These are phyloP conservation scores for Stemphylium lycopersici DNA, from an alignment of 2,329 filamentous ascomycete genomes.

Conservation along the genomic window DNA sequence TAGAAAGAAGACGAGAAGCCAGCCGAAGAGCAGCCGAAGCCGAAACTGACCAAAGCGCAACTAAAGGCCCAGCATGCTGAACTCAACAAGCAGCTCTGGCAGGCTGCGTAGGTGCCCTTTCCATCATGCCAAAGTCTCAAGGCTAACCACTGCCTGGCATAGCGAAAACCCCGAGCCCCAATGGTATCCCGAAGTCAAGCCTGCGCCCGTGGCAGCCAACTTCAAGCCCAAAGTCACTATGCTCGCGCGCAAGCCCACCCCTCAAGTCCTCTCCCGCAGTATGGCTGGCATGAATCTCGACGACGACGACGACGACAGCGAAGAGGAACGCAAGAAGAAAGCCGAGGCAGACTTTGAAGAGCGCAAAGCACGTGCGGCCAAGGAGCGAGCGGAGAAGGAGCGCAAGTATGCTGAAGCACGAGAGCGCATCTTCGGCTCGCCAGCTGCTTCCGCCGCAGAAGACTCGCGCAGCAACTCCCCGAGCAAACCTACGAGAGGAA, in stretches of 20 bases:
- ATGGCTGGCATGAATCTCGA: slow-evolving; percentile 55
- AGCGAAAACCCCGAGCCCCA: slow-evolving; percentile 77
- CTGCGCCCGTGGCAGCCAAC: slow-evolving; percentile 68
- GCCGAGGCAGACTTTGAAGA: slow-evolving; percentile 74
- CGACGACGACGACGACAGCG: slow-evolving; percentile 65
- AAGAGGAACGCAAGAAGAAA: slow-evolving; percentile 65
- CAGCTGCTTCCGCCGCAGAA: slow-evolving; percentile 43
- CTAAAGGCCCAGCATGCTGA: slow-evolving; percentile 80
- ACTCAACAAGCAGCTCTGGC: slow-evolving; percentile 84
- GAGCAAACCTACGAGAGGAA: slow-evolving; percentile 42
- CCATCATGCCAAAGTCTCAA: background rate
- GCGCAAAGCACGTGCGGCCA: slow-evolving; percentile 75
- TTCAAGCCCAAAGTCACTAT: slow-evolving; percentile 86
- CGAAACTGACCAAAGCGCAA: slow-evolving; percentile 74
- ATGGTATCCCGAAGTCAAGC: slow-evolving; percentile 73
- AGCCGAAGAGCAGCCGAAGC: slow-evolving; percentile 44
- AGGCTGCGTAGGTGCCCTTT: slow-evolving; percentile 72
- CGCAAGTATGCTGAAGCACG: slow-evolving; percentile 86
- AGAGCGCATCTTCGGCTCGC: slow-evolving; percentile 81
- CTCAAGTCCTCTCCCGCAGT: slow-evolving; percentile 66
- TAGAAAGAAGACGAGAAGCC: slow-evolving; percentile 50
- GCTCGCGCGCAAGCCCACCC: slow-evolving; percentile 78
- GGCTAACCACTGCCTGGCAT: slow-evolving; percentile 24
- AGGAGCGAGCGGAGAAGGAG: slow-evolving; percentile 87
- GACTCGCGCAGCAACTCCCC: slow-evolving; percentile 46